Evolutionary conservation across 441 rosid genomes (phyloP), one percentile per base, ranked within the genome.

Genomic region (Syzygium syzygioides): DNA sequence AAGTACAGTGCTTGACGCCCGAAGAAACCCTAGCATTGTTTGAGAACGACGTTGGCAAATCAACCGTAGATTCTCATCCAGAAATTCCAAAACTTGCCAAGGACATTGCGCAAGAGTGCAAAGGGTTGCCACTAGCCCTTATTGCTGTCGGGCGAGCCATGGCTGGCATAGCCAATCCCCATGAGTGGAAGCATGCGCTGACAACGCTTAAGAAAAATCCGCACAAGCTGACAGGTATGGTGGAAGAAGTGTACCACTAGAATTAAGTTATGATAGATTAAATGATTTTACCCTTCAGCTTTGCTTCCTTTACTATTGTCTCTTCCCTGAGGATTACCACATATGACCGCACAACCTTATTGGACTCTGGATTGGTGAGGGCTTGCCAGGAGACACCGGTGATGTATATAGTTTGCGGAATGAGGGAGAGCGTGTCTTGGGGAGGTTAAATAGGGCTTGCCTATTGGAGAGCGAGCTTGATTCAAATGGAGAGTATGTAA

Each of bases 281-380:
- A 5, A 14, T 0, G 17, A 60, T 17, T 26, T 17, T 28, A 60
- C n/a, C 2, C 8, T 0, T 1, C 0, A 28, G 13, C 14, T 1
- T 60, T 59, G 66, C 17, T 59, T 59, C 32, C 32, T 59, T 59
- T 59, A 59, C 17, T 59, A 32, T 28, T 59, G 66, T 59, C 66
- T 59, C 32, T 59, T 26, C 8, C 66, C 66, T 26, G 66, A 59
- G 66, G 66, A 59, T 28, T 59, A 59, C 66, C 15, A 0, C 15
- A 59, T 59, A 59, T 0, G 1, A 0, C 4, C 32, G 1, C 3
- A 12, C 2, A 1, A 59, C 1, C 32, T 59, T 59, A 59, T 59
- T 59, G 1, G 4, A 25, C 62, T 59, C 0, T 59, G 30, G 64
- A 59, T 59, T 59, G 30, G 64, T 25, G 62, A 57, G 14, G 64